Conservation (phyloP, 306 rosid species). For the Fagus crenata region DNA sequence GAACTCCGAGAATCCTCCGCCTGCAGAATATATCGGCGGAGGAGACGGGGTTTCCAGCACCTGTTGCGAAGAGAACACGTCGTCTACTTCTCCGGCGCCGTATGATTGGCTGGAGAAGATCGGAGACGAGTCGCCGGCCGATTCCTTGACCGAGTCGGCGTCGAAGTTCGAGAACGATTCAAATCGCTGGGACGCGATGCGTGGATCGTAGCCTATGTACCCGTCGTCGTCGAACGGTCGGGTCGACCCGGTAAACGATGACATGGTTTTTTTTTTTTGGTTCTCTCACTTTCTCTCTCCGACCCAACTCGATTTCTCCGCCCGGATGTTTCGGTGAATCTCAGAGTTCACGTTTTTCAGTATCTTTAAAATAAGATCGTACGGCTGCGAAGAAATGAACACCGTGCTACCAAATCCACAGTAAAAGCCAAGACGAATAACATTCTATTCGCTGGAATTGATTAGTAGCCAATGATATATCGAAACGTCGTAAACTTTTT, state of each 20-base stretch:
- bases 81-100: conserved; percentile 30
- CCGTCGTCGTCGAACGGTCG: conserved; percentile 41
- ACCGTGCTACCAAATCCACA: neutral
- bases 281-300: conserved; percentile 3
- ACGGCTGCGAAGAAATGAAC: neutral
- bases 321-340: conserved; percentile 18
- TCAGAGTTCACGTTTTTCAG: neutral
- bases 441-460: neutral
- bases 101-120: conserved; percentile 32
- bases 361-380: conserved; percentile 8
- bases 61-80: conserved; percentile 30
- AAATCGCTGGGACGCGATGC: conserved; percentile 35
- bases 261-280: conserved; percentile 33
- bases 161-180: conserved; percentile 45
- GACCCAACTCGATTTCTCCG: conserved; percentile 14
- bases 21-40: conserved; percentile 29
- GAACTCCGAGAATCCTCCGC: conserved; percentile 30
- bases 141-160: conserved; percentile 36
- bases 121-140: conserved; percentile 39
- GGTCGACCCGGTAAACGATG: conserved; percentile 41
- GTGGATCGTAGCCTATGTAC: conserved; percentile 37
- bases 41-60: conserved; percentile 35
- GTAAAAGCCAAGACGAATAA: neutral
- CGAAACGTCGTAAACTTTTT: conserved; percentile 1
- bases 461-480: neutral